Base-by-base conservation (phyloP, 352 stramenopile species). In the Elongisporangium prolatum region DNA sequence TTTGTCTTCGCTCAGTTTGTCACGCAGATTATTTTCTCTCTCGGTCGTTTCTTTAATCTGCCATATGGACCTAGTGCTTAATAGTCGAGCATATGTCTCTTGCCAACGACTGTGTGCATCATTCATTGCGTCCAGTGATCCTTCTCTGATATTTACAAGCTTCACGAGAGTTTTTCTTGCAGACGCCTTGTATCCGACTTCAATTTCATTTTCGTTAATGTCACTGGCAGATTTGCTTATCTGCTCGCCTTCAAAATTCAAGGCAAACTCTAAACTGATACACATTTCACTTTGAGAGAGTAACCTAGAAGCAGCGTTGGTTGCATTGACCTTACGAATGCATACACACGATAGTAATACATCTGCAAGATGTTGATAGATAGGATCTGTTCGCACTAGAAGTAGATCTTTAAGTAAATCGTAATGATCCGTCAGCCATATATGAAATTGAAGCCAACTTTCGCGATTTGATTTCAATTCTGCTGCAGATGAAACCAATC, bases 401-500 rank as follows among this genome's bases (percentile, higher is more conserved):
- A 93, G 77, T 17, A 91, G 34, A 38, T 93, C 81, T n/a, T 83
- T 76, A 10, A 93, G 65, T 3, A 88, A 53, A 8, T 76, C 60
- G 21, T 71, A 72, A 47, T 90, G 83, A 20, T 89, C 80, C 1
- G 75, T 84, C 11, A 93, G 63, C 84, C 84, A 93, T n/a, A 80
- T 62, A n/a, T 88, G 79, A 48, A 93, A 93, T 50, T 89, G 75
- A 11, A 86, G 65, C 81, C 81, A 91, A 18, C 71, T 84, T 13
- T 91, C 78, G 54, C 74, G 68, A 22, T 72, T 88, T 0, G 34
- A 44, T 44, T 44, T 44, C 34, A 44, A 17, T 44, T 44, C 34
- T 17, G 34, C 34, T 44, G 34, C 34, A 16, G 34, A 44, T 17
- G 34, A 9, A 17, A 13, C 34, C 34, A 44, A 44, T 44, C 34